Evolutionary conservation across 1,284 basidiomycete genomes (phyloP), one percentile per base, ranked within the genome.

Genomic region (Takashimella koratensis): DNA sequence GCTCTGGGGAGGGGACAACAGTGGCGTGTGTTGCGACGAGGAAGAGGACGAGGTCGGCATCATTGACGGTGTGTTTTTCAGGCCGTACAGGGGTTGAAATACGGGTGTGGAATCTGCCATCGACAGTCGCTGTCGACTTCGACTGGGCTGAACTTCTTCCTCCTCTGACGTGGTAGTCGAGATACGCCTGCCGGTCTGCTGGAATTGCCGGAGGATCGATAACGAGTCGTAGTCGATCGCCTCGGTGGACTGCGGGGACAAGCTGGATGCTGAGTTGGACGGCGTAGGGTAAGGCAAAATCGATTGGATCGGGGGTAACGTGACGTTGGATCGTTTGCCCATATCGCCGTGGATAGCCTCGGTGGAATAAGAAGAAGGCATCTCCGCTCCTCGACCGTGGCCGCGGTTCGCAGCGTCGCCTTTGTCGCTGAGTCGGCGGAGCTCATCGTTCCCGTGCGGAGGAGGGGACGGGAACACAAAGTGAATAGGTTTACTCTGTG

Each of bases 91-190:
- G 19, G 19, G 52, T 49, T 13, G 21, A 10, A 13, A 51, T 25
- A 16, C 16, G 8, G 30, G 30, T n/a, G n/a, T 23, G 19, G 24
- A 20, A 3, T 53, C 52, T 3, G 27, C 6, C 20, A 36, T 43
- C 16, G 22, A 39, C 16, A 48, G 45, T 43, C 57, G 57, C 25
- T 59, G 67, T 13, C 66, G 44, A 20, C 57, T 62, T 10, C 66
- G 52, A 1, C 52, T 56, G 2, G 67, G 70, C 45, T 67, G 65
- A 19, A 62, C 56, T 27, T 66, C 67, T 19, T 70, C 68, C 44
- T 73, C 70, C 48, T 73, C 70, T 4, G 68, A 69, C 4, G 63
- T 64, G 5, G 70, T 66, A 1, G 62, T 60, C 2, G 70, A 71
- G 6, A 70, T 68, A 5, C 70, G 51, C 20, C 68, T 53, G 19